A percentile compares a stretch with the other conserved stretches of the same genome.
These are phyloP conservation scores for Skeletonema tropicum DNA, from an alignment of 108 stramenopile species.

Conservation along the genomic window DNA sequence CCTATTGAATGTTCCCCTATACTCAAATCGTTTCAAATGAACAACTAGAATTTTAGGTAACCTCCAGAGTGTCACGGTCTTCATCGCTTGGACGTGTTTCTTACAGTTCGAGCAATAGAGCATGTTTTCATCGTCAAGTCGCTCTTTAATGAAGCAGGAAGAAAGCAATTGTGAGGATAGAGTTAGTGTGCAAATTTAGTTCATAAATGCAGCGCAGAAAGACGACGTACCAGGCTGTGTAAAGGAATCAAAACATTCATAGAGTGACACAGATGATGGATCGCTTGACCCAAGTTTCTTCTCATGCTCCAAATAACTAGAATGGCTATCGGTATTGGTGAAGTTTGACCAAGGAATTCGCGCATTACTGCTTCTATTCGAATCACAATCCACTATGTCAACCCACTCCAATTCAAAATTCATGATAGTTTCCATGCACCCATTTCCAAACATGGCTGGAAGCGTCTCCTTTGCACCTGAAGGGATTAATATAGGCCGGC, in stretches of 20 bases:
- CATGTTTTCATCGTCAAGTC: slow-evolving; percentile 87
- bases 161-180: not conserved
- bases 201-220: not conserved
- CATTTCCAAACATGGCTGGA: slow-evolving; percentile 11
- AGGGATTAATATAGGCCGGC: slow-evolving; percentile 3
- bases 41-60: slow-evolving; percentile 94
- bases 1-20: slow-evolving; percentile 52
- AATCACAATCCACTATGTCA: slow-evolving; percentile 4
- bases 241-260: slow-evolving; percentile 81
- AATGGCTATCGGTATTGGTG: not conserved
- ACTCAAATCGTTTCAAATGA: slow-evolving; percentile 96
- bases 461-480: slow-evolving; percentile 12
- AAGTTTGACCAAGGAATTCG: slow-evolving; percentile 17
- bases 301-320: slow-evolving; percentile 4
- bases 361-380: not conserved
- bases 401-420: slow-evolving; percentile 29
- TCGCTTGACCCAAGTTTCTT: slow-evolving; percentile 21
- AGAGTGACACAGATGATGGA: slow-evolving; percentile 54
- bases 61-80: slow-evolving; percentile 94
- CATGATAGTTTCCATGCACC: not conserved
- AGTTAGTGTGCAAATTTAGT: not conserved
- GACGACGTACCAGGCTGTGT: slow-evolving; percentile 50
- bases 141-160: slow-evolving; percentile 47
- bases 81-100: slow-evolving; percentile 88
- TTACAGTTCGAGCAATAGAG: slow-evolving; percentile 94